These are phyloP conservation scores for Syncephalastrum monosporum DNA, from an alignment of 371 early-diverging fungal species.

Conservation along the genomic window DNA sequence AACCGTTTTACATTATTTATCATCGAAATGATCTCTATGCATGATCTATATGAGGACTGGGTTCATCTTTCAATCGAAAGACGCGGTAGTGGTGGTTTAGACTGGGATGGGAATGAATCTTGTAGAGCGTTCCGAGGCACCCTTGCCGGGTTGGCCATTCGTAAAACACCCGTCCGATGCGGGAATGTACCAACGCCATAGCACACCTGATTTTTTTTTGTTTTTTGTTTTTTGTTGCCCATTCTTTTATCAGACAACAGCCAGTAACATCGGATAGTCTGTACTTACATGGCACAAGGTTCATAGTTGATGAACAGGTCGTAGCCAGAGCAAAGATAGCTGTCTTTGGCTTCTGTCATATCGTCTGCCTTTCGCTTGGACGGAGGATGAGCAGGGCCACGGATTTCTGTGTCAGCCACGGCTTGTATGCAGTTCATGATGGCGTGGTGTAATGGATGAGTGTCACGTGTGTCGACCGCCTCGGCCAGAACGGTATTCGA, in stretches of 20 bases:
- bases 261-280: too few relatives aligned
- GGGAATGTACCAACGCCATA: constrained; percentile 80
- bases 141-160: constrained; percentile 59
- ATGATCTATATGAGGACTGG: too few relatives aligned
- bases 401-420: constrained; percentile 36
- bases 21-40: too few relatives aligned
- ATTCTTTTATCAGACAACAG: too few relatives aligned
- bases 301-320: constrained; percentile 64
- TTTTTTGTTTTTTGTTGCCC: too few relatives aligned
- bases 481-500: constrained; percentile 42
- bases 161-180: constrained; percentile 76
- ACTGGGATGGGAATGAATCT: constrained; percentile 68
- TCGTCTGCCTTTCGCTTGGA: constrained; percentile 25
- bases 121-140: constrained; percentile 66
- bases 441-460: constrained; percentile 63
- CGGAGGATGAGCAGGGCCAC: constrained; percentile 17
- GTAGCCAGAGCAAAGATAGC: constrained; percentile 64
- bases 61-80: constrained; percentile 12
- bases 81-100: constrained; percentile 70
- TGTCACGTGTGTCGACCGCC: constrained; percentile 43
- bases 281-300: constrained; percentile 65
- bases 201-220: constrained; percentile 55
- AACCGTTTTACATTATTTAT: too few relatives aligned
- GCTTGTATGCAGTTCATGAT: constrained; percentile 58
- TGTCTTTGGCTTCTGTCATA: constrained; percentile 9